phyloP scores from a whole-genome alignment of 805 yeast species.

The Wickerhamomyces ciferrii region DNA sequence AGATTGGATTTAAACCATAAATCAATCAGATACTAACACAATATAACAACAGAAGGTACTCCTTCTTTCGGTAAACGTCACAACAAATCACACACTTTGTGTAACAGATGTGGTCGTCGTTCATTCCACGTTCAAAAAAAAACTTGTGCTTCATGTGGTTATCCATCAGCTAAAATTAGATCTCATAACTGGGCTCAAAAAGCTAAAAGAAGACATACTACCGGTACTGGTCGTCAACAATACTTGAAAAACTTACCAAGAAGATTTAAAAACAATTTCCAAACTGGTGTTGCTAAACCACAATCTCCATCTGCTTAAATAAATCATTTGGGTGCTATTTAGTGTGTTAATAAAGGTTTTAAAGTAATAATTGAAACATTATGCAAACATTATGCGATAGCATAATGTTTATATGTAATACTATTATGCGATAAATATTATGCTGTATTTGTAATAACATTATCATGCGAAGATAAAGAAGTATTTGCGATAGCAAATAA shows the following conservation, averaged over 20 bases:
- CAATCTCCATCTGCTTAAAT: conserved; percentile 47
- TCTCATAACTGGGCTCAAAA: conserved; percentile 98
- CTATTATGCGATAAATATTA: too few relatives aligned
- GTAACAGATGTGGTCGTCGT: conserved; percentile 99
- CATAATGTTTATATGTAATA: too few relatives aligned
- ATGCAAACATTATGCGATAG: too few relatives aligned
- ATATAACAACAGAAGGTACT: conserved; percentile 78
- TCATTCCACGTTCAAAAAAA: conserved; percentile 99
- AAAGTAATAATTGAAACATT: too few relatives aligned
- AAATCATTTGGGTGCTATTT: too few relatives aligned
- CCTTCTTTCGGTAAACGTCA: conserved; percentile 99
- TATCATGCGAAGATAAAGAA: too few relatives aligned
- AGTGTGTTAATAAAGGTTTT: too few relatives aligned
- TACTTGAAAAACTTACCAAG: conserved; percentile 95
- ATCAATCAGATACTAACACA: conserved; percentile 25
- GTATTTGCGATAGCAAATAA: too few relatives aligned
- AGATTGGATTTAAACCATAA: too few relatives aligned
- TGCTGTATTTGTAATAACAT: too few relatives aligned
- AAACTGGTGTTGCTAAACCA: conserved; percentile 73
- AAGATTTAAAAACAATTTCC: conserved; percentile 99
- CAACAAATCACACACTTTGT: conserved; percentile 98
- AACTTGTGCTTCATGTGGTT: conserved; percentile 98
- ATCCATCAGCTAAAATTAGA: conserved; percentile 99
- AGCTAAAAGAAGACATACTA: conserved; percentile 99
- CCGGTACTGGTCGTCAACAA: conserved; percentile 99